Evolutionary conservation across 176 grass and related monocot species (phyloP), one percentile per base, ranked within the genome.

Genomic region (Urochloa ruziziensis): DNA sequence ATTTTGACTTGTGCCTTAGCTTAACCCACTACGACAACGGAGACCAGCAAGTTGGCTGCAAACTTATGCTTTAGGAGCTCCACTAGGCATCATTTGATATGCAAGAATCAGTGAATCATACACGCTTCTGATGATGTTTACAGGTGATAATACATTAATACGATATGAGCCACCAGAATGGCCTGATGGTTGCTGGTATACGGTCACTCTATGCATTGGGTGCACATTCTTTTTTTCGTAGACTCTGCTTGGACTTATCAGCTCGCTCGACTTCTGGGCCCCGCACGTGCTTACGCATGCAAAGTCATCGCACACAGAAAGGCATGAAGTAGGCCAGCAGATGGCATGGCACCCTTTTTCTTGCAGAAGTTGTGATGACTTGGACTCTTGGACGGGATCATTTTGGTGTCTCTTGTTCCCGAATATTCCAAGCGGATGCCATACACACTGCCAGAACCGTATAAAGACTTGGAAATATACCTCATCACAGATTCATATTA

Each of bases 381-480:
- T 61, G 84, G 56, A 86, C 46, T 73, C 19, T 57, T 58, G 83
- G 52, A 86, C 14, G 16, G 15, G 28, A 74, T 21, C 39, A 21
- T 21, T n/a, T 82, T 73, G 3, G 18, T 11, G 49, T 25, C 5
- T 14, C 11, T 6, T 11, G 30, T 47, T 15, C 44, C 12, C 33
- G 49, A 68, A 84, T 69, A 69, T 46, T 47, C 63, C 15, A 13
- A 32, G 17, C 1, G 4, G 18, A 54, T 74, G 49, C 30, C 28
- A 34, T 52, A 32, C 70, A 17, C 19, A 14, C 12, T 34, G 32
- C 15, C 30, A 19, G 17, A 47, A 47, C 37, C 37, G 3, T 39
- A 39, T 37, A 37, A 37, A n/a, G 36, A 37, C 36, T 37, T 37
- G 4, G 4, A 37, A 37, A 37, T 37, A 6, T 37, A 37, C 36